Base-by-base conservation (phyloP, 768 basidiomycete species). In the Tricholoma sp. region DNA sequence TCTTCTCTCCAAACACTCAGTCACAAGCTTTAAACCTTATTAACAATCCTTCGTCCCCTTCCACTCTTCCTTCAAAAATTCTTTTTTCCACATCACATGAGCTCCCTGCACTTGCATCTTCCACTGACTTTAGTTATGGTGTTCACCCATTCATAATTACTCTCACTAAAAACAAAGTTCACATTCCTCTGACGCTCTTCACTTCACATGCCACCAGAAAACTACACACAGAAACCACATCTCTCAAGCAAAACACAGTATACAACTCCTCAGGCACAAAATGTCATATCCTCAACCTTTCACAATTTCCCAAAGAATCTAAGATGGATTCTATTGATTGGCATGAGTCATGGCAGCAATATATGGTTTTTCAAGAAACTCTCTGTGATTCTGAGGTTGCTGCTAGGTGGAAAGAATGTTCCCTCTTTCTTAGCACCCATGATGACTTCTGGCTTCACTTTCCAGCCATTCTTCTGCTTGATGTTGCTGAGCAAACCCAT, bases 271-370 rank as follows among this genome's bases (percentile, higher is more conserved):
- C 50, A 0, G 18, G 55, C 11, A 16, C 43, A 18, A 59, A 52
- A 29, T 29, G 35, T 19, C 52, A 54, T 10, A 53, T 66, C 35
- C 29, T 66, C 3, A 58, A 66, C 22, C n/a, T n/a, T n/a, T n/a
- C n/a, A n/a, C n/a, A n/a, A n/a, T n/a, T n/a, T n/a, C n/a, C n/a
- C n/a, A n/a, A n/a, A n/a, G n/a, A n/a, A n/a, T n/a, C n/a, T n/a
- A n/a, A n/a, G 22, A n/a, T n/a, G n/a, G n/a, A n/a, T n/a, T n/a
- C n/a, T n/a, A n/a, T n/a, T n/a, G n/a, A n/a, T n/a, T n/a, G n/a
- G n/a, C n/a, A n/a, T n/a, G n/a, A n/a, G n/a, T n/a, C n/a, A n/a
- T n/a, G n/a, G n/a, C n/a, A n/a, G 8, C 50, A 56, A 3, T 55
- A 60, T 35, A 19, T 35, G 29, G 12, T 31, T 16, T 65, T 65